These are phyloP conservation scores for Skeletonema grethae DNA, from an alignment of 108 stramenopile species.

Conservation along the genomic window DNA sequence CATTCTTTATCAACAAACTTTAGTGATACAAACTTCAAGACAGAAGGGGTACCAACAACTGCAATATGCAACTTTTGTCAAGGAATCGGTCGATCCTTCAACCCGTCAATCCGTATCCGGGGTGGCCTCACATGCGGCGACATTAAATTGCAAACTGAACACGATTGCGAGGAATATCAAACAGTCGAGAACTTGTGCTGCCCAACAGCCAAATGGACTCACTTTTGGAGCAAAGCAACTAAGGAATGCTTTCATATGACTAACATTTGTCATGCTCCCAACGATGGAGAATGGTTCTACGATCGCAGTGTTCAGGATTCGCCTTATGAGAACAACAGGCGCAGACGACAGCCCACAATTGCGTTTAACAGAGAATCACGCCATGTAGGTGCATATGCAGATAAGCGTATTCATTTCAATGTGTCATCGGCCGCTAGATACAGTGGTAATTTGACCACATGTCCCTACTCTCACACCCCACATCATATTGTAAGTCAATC, in stretches of 20 bases:
- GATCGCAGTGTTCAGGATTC: neutral
- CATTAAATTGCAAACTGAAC: neutral
- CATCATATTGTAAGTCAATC: conserved; percentile 45
- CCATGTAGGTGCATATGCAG: neutral
- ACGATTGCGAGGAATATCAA: neutral
- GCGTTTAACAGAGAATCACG: neutral
- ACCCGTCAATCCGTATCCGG: neutral
- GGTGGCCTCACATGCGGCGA: neutral
- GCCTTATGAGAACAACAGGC: neutral
- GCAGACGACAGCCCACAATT: neutral
- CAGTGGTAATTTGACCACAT: conserved; percentile 7
- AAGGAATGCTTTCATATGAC: neutral
- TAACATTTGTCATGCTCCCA: neutral
- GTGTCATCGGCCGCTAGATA: neutral
- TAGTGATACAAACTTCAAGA: neutral
- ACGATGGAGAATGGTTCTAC: neutral
- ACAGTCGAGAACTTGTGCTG: neutral
- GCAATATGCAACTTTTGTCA: neutral
- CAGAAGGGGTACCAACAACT: neutral
- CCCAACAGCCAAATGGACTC: neutral
- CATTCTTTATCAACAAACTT: neutral
- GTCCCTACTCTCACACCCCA: conserved; percentile 22
- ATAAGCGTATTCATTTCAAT: neutral
- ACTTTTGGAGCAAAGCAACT: neutral
- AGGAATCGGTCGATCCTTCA: neutral